A percentile compares a stretch with the other conserved stretches of the same genome.
Conservation (phyloP, 345 rosid genomes). For the Euclidium syriacum region DNA sequence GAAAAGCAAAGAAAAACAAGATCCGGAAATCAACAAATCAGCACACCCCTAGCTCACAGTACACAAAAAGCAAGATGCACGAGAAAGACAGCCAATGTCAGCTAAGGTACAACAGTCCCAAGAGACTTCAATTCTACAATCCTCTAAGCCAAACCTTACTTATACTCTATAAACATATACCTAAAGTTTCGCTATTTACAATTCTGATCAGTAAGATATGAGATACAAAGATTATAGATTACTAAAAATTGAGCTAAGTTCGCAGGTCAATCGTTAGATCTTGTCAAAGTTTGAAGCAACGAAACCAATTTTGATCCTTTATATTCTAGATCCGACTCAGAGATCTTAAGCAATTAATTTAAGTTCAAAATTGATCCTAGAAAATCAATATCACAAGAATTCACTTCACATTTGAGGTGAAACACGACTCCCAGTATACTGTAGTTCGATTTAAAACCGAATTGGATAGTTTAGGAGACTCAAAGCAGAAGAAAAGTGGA, state of each 20-base stretch:
- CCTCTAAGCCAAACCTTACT: background rate
- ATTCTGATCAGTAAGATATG: background rate
- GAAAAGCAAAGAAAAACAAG: background rate
- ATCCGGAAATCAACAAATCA: background rate
- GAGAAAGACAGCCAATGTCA: background rate
- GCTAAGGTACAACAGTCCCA: background rate
- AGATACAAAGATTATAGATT: background rate
- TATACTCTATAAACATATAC: background rate
- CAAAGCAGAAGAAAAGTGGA: background rate
- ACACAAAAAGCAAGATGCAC: background rate
- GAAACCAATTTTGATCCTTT: background rate
- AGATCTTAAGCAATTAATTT: background rate
- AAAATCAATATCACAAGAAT: background rate
- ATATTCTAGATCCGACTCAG: too few relatives aligned
- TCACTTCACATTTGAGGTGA: background rate
- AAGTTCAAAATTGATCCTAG: background rate
- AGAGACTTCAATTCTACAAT: background rate
- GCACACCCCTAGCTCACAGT: background rate
- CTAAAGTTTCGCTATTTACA: background rate
- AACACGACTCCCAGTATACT: background rate
- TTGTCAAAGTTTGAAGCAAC: background rate
- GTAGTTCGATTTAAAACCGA: background rate
- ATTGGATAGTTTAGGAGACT: background rate
- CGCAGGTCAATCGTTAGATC: too few relatives aligned
- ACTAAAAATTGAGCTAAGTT: too few relatives aligned